Evolutionary conservation across 2,329 filamentous ascomycete species (phyloP), one percentile per base, ranked within the genome.

Genomic region (Trichoderma afroharzianum): DNA sequence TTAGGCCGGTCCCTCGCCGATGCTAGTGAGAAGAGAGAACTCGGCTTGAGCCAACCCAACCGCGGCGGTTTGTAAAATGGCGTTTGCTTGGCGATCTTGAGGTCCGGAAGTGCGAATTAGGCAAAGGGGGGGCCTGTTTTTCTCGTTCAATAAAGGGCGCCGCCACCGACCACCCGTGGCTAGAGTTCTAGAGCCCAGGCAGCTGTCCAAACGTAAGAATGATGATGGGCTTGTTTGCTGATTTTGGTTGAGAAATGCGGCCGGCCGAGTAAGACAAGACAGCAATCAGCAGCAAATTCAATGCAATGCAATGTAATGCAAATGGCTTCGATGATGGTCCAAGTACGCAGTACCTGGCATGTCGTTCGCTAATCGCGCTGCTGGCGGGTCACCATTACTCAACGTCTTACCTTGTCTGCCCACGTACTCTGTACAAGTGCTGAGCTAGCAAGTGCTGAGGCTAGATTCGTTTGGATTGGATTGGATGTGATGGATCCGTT

Each of bases 1-100:
- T 58, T 63, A 30, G 55, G 59, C 68, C 68, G 68, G 61, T 71
- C 62, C 68, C 68, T 71, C 68, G 68, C 62, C 68, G 68, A 63
- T 64, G 47, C 59, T 63, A 50, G 58, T 39, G 57, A 59, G 61
- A 4, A 12, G 28, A 30, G 39, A 43, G 39, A 18, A 43, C 39
- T 33, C 59, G 58, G 32, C 33, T 24, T 62, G 32, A 66, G 62
- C 68, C 68, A 71, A 59, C 68, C 33, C 53, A 66, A 12, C 61
- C 43, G 50, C 63, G 50, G 68, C 68, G 50, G 47, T 53, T 55
- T 67, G 53, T 43, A 63, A 71, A 70, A 67, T 64, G 64, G 64
- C 64, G 53, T 62, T 63, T 64, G 30, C 63, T 66, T 67, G 69
- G 61, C 63, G 69, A 71, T 71, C 69, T 67, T n/a, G 30, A 50